phyloP scores from a whole-genome alignment of 169 alveolate genomes.

The Plasmodium billcollinsi region DNA sequence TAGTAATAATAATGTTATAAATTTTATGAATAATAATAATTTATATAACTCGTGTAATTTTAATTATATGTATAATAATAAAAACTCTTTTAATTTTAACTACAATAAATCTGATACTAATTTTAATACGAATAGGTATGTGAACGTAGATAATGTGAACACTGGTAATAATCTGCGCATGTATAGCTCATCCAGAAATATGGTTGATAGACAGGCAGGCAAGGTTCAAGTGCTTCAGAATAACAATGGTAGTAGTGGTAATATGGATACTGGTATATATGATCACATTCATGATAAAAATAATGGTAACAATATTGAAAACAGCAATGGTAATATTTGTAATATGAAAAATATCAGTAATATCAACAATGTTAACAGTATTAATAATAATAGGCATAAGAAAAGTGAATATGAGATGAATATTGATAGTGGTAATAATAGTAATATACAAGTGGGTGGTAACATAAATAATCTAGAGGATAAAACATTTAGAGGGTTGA shows the following conservation, averaged over 20 bases:
- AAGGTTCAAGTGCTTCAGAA: background rate
- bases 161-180: conserved; percentile 16
- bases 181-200: conserved; percentile 22
- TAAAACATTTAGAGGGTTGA: no score
- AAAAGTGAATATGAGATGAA: no score
- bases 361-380: no score
- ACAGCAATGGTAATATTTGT: conserved; percentile 7
- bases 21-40: conserved; percentile 20
- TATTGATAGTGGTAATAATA: no score
- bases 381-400: no score
- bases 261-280: background rate
- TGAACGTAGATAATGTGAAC: conserved; percentile 46
- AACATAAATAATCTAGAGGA: no score
- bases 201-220: background rate
- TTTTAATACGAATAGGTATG: conserved; percentile 75
- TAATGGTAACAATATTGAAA: conserved; percentile 7
- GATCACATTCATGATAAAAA: background rate
- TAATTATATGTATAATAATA: conserved; percentile 37
- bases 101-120: conserved; percentile 61
- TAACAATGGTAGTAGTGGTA: background rate
- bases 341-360: conserved; percentile 4
- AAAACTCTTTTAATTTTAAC: conserved; percentile 28
- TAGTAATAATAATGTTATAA: conserved; percentile 10
- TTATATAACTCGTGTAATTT: conserved; percentile 50
- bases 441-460: no score